Percentiles rank a stretch among this genome's conserved stretches.
phyloP scores from a whole-genome alignment of 2,329 filamentous ascomycete genomes.

The Xylariales sp. region DNA sequence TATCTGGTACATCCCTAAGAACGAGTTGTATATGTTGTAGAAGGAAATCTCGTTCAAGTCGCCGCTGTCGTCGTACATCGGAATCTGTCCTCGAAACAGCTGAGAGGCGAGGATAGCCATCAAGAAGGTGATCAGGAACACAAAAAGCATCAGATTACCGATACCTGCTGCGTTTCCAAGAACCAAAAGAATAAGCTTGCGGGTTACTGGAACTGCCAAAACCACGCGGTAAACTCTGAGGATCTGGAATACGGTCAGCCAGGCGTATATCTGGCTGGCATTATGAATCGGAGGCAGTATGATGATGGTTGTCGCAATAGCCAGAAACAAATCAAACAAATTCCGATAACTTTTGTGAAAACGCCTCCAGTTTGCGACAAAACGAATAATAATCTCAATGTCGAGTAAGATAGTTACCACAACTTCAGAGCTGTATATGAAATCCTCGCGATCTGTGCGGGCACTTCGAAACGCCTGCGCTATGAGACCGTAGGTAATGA shows the following conservation, averaged over 20 bases:
- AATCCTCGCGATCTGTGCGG: slow-evolving; percentile 61
- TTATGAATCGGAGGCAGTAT: slow-evolving; percentile 76
- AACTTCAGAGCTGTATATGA: slow-evolving; percentile 71
- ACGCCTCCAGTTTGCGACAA: slow-evolving; percentile 72
- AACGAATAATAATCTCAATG: slow-evolving; percentile 76
- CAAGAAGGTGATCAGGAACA: slow-evolving; percentile 92
- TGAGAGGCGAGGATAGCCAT: slow-evolving; percentile 91
- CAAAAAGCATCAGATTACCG: slow-evolving; percentile 89
- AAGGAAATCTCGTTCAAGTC: slow-evolving; percentile 70
- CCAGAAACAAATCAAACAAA: slow-evolving; percentile 74
- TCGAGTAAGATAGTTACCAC: slow-evolving; percentile 75
- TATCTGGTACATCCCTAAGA: slow-evolving; percentile 96
- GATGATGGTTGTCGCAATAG: slow-evolving; percentile 77
- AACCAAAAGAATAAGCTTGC: slow-evolving; percentile 81
- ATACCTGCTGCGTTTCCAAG: slow-evolving; percentile 90
- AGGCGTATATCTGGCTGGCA: slow-evolving; percentile 71
- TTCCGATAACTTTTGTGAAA: slow-evolving; percentile 76
- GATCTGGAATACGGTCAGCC: slow-evolving; percentile 91
- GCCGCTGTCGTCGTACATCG: slow-evolving; percentile 55
- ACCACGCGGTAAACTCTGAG: slow-evolving; percentile 89
- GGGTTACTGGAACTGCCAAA: slow-evolving; percentile 79
- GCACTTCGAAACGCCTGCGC: slow-evolving; percentile 75
- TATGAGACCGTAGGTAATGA: slow-evolving; percentile 79
- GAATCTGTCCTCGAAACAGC: slow-evolving; percentile 84
- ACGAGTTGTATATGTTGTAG: slow-evolving; percentile 88